These are phyloP conservation scores for Globisporangium irregulare DNA, from an alignment of 352 stramenopile genomes.

Conservation along the genomic window DNA sequence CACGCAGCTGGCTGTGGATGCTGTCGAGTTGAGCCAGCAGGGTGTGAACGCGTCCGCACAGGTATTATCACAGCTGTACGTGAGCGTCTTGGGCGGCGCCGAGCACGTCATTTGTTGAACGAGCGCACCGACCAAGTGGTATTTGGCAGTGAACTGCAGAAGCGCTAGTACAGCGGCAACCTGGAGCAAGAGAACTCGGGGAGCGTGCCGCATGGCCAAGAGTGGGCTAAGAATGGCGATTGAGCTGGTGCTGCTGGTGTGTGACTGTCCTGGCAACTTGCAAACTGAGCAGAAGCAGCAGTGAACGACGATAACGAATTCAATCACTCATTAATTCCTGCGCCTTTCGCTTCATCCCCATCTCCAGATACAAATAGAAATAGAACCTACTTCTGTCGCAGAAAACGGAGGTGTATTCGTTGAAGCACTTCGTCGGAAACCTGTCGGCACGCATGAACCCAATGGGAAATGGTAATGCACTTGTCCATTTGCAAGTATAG, in stretches of 20 bases:
- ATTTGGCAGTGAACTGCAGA: neutral
- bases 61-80: neutral
- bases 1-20: neutral
- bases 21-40: neutral
- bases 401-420: neutral
- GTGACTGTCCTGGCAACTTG: neutral
- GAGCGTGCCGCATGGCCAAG: neutral
- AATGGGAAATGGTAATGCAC: neutral
- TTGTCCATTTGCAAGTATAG: neutral
- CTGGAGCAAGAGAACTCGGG: neutral
- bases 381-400: neutral
- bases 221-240: neutral
- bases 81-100: slow-evolving; percentile 1
- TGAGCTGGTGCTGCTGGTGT: neutral
- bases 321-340: neutral
- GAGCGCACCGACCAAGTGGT: neutral
- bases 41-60: neutral
- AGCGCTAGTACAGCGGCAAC: neutral
- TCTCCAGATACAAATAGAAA: neutral
- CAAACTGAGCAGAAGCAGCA: neutral
- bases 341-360: neutral
- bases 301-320: neutral
- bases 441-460: neutral
- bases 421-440: neutral
- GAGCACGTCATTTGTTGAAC: neutral